These are phyloP conservation scores for Speleostelium caveatum DNA, from an alignment of 78 protist species.

Conservation along the genomic window DNA sequence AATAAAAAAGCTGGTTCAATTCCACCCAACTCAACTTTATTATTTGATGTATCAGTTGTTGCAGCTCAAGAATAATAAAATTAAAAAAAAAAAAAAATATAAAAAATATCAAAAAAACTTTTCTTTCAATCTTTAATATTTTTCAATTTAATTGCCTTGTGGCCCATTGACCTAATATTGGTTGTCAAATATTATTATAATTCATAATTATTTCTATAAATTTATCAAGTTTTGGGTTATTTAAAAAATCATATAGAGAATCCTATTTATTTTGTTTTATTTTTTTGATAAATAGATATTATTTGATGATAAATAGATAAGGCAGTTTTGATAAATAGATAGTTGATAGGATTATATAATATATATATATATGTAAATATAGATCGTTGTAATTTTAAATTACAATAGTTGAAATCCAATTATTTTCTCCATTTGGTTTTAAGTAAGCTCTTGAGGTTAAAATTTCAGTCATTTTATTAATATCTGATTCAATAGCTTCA, in stretches of 20 bases:
- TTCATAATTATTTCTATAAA: too few relatives aligned
- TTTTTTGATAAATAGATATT: too few relatives aligned
- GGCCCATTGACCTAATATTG: too few relatives aligned
- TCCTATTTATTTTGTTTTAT: too few relatives aligned
- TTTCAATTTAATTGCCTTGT: too few relatives aligned
- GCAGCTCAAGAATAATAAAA: neutral
- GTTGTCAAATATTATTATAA: too few relatives aligned
- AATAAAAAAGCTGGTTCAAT: slow-evolving; percentile 70
- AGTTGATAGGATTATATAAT: neutral
- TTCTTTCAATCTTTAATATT: too few relatives aligned
- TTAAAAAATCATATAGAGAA: too few relatives aligned
- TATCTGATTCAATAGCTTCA: slow-evolving; percentile 54
- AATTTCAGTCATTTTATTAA: slow-evolving; percentile 38
- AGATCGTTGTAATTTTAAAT: neutral
- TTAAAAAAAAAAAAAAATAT: too few relatives aligned
- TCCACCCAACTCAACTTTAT: slow-evolving; percentile 79
- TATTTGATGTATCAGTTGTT: slow-evolving; percentile 81
- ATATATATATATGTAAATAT: slow-evolving; percentile 4
- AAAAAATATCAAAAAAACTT: too few relatives aligned
- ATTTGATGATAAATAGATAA: too few relatives aligned
- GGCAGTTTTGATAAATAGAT: slow-evolving; percentile 18
- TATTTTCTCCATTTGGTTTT: slow-evolving; percentile 43
- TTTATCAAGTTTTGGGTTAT: too few relatives aligned
- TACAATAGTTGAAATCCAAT: slow-evolving; percentile 21
- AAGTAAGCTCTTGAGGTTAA: slow-evolving; percentile 68